These are phyloP conservation scores for Hypoxylon sp. DNA, from an alignment of 2,329 filamentous ascomycete species.

Conservation along the genomic window DNA sequence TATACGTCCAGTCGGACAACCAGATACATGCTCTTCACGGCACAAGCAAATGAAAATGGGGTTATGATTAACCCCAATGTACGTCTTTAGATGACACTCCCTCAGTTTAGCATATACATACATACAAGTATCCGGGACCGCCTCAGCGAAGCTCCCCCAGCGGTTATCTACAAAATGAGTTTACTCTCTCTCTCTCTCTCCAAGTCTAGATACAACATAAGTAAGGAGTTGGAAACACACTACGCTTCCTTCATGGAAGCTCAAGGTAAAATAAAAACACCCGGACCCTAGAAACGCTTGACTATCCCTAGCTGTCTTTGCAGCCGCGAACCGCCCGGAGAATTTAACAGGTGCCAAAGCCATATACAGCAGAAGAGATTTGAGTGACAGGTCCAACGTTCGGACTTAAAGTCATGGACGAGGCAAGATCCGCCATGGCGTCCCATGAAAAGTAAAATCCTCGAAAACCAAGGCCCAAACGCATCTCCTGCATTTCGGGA, in stretches of 20 bases:
- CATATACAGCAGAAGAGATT: constrained; percentile 5
- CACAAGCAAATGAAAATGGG: constrained; percentile 14
- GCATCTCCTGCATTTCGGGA: background rate
- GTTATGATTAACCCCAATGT: constrained; percentile 1
- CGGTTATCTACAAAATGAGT: constrained; percentile 19
- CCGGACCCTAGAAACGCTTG: constrained; percentile 8
- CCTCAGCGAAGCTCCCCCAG: constrained; percentile 1
- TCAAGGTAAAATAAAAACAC: constrained; percentile 11
- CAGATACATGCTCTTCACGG: constrained; percentile 12
- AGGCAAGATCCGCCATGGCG: background rate
- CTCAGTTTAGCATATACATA: constrained; percentile 22
- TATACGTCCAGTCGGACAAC: constrained; percentile 17
- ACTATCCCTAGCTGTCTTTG: constrained; percentile 7
- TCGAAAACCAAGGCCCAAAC: background rate
- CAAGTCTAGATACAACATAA: constrained; percentile 22
- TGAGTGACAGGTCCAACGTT: constrained; percentile 3
- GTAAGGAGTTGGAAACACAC: constrained; percentile 19
- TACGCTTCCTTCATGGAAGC: constrained; percentile 21
- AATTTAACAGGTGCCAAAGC: constrained; percentile 3
- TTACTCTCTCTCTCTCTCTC: constrained; percentile 7
- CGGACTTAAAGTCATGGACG: background rate
- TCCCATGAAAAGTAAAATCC: constrained; percentile 10
- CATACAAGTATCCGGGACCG: background rate
- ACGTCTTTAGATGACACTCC: constrained; percentile 7
- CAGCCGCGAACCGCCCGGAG: background rate